Evolutionary conservation across 345 rosid species (phyloP).

Genomic region (Bruguiera sexangula): DNA sequence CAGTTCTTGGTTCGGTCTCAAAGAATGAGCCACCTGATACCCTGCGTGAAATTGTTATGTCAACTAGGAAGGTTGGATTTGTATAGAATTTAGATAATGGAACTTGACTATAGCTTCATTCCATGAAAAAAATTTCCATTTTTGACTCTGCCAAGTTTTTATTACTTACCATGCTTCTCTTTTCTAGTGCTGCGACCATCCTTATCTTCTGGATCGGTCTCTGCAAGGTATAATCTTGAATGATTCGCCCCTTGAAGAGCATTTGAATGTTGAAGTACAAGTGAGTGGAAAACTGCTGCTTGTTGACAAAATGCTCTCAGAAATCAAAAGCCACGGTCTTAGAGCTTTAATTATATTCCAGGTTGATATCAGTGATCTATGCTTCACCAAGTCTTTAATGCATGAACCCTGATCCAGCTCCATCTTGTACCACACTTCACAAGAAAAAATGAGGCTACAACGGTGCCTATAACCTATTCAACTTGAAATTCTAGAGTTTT

Average conservation of each 20-base stretch:
- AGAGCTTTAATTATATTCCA: constrained; percentile 10
- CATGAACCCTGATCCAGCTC: too few relatives aligned
- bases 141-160: too few relatives aligned
- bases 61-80: constrained; percentile 3
- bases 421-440: too few relatives aligned
- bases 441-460: too few relatives aligned
- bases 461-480: too few relatives aligned
- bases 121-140: too few relatives aligned
- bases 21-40: neutral
- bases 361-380: neutral
- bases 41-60: constrained; percentile 4
- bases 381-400: too few relatives aligned
- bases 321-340: neutral
- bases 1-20: neutral
- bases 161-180: too few relatives aligned
- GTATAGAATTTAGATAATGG: neutral
- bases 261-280: constrained; percentile 8
- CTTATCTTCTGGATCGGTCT: constrained; percentile 11
- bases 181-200: constrained; percentile 17
- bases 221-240: neutral
- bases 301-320: constrained; percentile 9
- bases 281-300: constrained; percentile 12
- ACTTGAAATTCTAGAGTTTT: too few relatives aligned
- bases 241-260: neutral
- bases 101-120: neutral